Evolutionary conservation across 768 basidiomycete species (phyloP), one percentile per base, ranked within the genome.

Genomic region (Suillus alpinus): DNA sequence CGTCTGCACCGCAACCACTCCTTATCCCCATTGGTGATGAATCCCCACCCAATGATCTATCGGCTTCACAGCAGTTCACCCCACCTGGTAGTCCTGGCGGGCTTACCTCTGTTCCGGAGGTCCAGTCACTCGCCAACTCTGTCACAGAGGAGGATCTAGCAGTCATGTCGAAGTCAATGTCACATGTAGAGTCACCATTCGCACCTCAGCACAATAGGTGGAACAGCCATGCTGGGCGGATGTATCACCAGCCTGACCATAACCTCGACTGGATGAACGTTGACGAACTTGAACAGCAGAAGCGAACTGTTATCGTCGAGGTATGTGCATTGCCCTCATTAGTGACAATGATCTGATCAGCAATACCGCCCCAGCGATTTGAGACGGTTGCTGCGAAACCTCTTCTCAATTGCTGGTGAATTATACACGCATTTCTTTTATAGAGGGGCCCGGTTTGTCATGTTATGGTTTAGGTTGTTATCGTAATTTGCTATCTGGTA

Each of bases 81-180:
- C 82, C 84, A 2, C 83, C 83, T n/a, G 81, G 79, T n/a, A 85
- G 81, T 63, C 85, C 87, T 3, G 72, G 68, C 6, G 72, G 69
- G 12, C 71, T 88, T 39, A 71, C 82, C 0, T 82, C 83, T 7
- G 83, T 89, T 4, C 81, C 76, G 6, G 87, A 87, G 69, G 80
- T 82, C 20, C 74, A 81, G 3, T 81, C 83, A 13, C 76, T 79
- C 46, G 75, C 81, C 37, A 81, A 78, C 62, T 86, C 87, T 8
- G 76, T 86, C 59, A 82, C 80, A 36, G 89, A 91, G 69, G 88
- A 91, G 62, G 89, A 89, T 68, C 71, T 90, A 59, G 84, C 85
- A 13, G 81, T 83, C 6, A 82, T 92, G 80, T 92, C 91, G 4
- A 91, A 87, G 75, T 90, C 89, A 2, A 83, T 86, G 64, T 86